Conservation (phyloP, 1,284 basidiomycete species). For the Pisolithus thermaeus region DNA sequence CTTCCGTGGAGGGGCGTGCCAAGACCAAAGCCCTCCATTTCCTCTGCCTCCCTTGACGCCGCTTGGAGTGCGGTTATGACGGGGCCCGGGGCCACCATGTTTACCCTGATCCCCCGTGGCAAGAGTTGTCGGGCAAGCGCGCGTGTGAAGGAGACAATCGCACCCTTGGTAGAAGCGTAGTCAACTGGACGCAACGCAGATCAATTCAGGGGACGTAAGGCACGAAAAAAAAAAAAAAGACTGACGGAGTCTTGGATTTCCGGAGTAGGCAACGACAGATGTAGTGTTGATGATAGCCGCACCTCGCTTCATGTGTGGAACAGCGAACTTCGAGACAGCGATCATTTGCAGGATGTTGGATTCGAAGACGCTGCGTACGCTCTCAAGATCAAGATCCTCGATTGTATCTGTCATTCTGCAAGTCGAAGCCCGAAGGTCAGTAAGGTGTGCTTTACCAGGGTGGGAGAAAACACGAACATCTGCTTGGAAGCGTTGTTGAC, state of each 20-base stretch:
- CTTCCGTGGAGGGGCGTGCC: slow-evolving; percentile 44
- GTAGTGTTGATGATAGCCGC: slow-evolving; percentile 60
- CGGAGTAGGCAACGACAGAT: slow-evolving; percentile 51
- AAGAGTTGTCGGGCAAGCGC: slow-evolving; percentile 52
- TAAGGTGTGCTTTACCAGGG: not conserved
- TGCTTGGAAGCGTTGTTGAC: slow-evolving; percentile 67
- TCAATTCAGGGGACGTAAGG: not conserved
- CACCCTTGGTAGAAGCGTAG: slow-evolving; percentile 55
- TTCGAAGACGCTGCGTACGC: slow-evolving; percentile 49
- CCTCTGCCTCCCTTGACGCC: slow-evolving; percentile 42
- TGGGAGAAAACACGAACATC: slow-evolving; percentile 24
- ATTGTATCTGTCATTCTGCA: slow-evolving; percentile 22
- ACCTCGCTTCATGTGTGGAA: slow-evolving; percentile 58
- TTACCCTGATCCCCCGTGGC: slow-evolving; percentile 53
- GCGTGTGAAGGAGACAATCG: slow-evolving; percentile 51
- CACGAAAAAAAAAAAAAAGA: not conserved
- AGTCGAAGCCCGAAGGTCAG: slow-evolving; percentile 16
- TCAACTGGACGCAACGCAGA: slow-evolving; percentile 38
- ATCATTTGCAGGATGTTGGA: slow-evolving; percentile 58
- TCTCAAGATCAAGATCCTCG: slow-evolving; percentile 43
- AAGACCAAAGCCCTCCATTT: slow-evolving; percentile 46
- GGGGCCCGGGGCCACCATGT: slow-evolving; percentile 49
- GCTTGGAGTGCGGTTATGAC: slow-evolving; percentile 52
- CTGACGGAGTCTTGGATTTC: slow-evolving; percentile 29
- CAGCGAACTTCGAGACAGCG: slow-evolving; percentile 45